Conservation (phyloP, 768 basidiomycete species). For the Auricularia sp. region DNA sequence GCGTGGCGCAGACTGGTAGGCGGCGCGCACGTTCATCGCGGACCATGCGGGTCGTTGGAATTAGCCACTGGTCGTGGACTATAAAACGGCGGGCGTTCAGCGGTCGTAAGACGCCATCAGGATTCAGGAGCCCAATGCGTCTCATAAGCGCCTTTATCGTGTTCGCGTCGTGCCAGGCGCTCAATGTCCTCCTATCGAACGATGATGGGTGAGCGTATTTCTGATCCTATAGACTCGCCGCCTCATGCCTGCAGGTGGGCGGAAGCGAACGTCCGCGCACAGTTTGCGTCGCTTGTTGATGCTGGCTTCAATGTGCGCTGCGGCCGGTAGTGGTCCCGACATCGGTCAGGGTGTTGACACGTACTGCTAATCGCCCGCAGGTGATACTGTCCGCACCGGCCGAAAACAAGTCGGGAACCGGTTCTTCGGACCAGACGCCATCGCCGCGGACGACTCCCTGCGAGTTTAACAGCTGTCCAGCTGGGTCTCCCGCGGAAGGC, state of each 20-base stretch:
- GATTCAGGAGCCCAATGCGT: too few relatives aligned
- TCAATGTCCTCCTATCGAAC: too few relatives aligned
- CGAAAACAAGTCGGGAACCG: constrained; percentile 36
- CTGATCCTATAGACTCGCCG: too few relatives aligned
- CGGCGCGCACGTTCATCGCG: too few relatives aligned
- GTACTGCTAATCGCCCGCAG: constrained; percentile 8
- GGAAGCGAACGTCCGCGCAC: constrained; percentile 21
- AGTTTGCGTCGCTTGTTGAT: constrained; percentile 16
- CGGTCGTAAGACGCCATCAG: too few relatives aligned
- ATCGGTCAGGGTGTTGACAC: neutral
- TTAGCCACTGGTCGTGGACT: too few relatives aligned
- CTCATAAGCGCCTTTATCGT: too few relatives aligned
- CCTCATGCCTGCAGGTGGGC: constrained; percentile 18
- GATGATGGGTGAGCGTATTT: too few relatives aligned
- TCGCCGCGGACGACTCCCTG: constrained; percentile 21
- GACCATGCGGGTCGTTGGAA: too few relatives aligned
- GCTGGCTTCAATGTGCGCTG: constrained; percentile 19
- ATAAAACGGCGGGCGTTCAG: too few relatives aligned
- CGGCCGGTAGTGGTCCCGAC: neutral
- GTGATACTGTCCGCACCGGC: constrained; percentile 39
- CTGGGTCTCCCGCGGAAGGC: constrained; percentile 34
- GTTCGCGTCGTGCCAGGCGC: too few relatives aligned
- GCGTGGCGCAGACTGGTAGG: too few relatives aligned
- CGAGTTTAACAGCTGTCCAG: constrained; percentile 34
- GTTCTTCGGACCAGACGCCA: constrained; percentile 29